phyloP scores from a whole-genome alignment of 2,329 filamentous ascomycete species.

The Alternaria gansuensis region DNA sequence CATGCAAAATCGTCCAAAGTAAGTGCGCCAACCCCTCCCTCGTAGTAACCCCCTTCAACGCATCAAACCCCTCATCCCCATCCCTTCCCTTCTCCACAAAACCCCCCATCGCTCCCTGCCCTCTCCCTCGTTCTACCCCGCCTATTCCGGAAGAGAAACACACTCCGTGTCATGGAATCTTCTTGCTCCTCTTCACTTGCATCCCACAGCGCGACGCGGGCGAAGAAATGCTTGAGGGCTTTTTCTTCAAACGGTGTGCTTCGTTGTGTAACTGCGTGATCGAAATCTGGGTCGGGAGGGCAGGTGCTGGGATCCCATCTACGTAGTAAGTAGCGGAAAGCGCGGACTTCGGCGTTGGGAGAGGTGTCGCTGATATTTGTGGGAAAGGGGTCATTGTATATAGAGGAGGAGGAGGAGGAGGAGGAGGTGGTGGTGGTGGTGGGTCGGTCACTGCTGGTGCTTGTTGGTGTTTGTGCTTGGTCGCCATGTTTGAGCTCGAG shows the following conservation, averaged over 20 bases:
- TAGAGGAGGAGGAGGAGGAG: constrained; percentile 11
- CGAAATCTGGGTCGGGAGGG: constrained; percentile 29
- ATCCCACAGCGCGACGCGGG: constrained; percentile 34
- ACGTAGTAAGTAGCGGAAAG: constrained; percentile 34
- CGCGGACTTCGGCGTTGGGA: constrained; percentile 34
- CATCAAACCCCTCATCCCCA: constrained; percentile 16
- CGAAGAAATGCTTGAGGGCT: constrained; percentile 35
- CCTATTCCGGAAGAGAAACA: constrained; percentile 9
- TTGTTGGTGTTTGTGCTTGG: constrained; percentile 11
- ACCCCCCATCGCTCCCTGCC: constrained; percentile 20
- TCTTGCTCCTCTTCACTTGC: constrained; percentile 24
- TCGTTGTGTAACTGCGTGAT: constrained; percentile 20
- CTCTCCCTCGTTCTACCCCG: constrained; percentile 11
- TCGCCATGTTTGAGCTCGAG: constrained; percentile 21
- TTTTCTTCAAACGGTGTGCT: constrained; percentile 31
- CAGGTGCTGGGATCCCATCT: constrained; percentile 29
- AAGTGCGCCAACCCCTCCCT: constrained; percentile 39
- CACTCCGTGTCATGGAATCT: constrained; percentile 9
- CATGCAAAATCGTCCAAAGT: constrained; percentile 36
- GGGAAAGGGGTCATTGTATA: constrained; percentile 26
- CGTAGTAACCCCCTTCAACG: constrained; percentile 36
- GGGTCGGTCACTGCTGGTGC: constrained; percentile 14
- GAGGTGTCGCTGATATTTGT: constrained; percentile 25
- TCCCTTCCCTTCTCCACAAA: constrained; percentile 21
- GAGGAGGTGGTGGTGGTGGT: constrained; percentile 9